Evolutionary conservation across 2,329 filamentous ascomycete genomes (phyloP).

Genomic region (Thelonectria rubi): DNA sequence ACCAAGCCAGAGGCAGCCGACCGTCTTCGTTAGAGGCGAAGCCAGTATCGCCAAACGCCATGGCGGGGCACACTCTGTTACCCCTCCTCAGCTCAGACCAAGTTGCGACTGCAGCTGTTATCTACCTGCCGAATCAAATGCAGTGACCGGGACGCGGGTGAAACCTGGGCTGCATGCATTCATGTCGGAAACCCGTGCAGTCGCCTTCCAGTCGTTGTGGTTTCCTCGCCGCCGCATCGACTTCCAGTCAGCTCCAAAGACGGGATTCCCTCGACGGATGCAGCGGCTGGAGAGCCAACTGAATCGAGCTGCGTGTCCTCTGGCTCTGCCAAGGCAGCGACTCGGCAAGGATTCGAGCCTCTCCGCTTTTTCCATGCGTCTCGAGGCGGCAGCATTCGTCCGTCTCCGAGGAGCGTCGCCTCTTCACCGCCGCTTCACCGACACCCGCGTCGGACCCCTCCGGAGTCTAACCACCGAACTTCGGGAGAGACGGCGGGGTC

Average conservation of each 20-base stretch:
- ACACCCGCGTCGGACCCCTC: conserved; percentile 17
- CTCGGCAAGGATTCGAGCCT: conserved; percentile 14
- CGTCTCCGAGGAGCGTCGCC: background rate
- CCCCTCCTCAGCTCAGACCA: conserved; percentile 4
- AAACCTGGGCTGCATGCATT: conserved; percentile 5
- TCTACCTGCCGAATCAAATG: background rate
- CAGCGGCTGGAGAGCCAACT: conserved; percentile 18
- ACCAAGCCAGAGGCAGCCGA: too few relatives aligned
- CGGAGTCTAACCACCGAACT: background rate
- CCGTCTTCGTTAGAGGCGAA: background rate
- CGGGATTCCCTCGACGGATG: conserved; percentile 25
- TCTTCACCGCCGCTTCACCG: conserved; percentile 12
- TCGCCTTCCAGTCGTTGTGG: background rate
- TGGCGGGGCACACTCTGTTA: conserved; percentile 4
- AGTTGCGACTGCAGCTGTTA: background rate
- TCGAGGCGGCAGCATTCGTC: background rate
- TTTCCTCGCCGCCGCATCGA: conserved; percentile 3
- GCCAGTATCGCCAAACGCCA: conserved; percentile 1
- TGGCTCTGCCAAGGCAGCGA: conserved; percentile 9
- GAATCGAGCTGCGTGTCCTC: conserved; percentile 1
- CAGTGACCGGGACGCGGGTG: background rate
- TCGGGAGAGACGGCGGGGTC: background rate
- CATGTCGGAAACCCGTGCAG: background rate
- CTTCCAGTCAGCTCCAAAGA: conserved; percentile 8
- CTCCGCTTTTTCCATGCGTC: background rate